phyloP scores from a whole-genome alignment of 1,284 basidiomycete genomes.

The Schizopora paradoxa region DNA sequence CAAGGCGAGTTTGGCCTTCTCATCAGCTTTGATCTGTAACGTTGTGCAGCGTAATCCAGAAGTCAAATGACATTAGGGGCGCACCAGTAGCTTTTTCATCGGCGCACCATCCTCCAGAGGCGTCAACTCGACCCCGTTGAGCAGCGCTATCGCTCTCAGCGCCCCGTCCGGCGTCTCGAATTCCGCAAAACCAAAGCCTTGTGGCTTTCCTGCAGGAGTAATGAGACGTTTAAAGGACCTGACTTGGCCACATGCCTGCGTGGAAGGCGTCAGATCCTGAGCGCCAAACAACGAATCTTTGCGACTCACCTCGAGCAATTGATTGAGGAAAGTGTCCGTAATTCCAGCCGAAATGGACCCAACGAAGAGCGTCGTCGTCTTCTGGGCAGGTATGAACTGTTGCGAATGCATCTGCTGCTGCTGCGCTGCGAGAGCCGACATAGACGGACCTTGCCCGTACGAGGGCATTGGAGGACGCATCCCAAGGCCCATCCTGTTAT shows the following conservation, averaged over 20 bases:
- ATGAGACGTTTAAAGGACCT: constrained; percentile 87
- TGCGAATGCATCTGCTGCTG: constrained; percentile 65
- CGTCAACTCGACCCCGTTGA: constrained; percentile 84
- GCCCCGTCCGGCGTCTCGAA: constrained; percentile 89
- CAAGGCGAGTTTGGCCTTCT: constrained; percentile 83
- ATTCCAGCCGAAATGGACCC: constrained; percentile 95
- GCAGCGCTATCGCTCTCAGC: constrained; percentile 69
- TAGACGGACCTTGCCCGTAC: constrained; percentile 82
- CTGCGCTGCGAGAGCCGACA: constrained; percentile 80
- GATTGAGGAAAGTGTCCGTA: constrained; percentile 72
- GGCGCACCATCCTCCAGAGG: constrained; percentile 80
- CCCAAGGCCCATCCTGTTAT: constrained; percentile 77
- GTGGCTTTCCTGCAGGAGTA: constrained; percentile 85
- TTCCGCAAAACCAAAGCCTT: constrained; percentile 93
- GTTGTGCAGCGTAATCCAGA: constrained; percentile 35
- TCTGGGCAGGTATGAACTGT: constrained; percentile 39
- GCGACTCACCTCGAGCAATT: constrained; percentile 66
- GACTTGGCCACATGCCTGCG: constrained; percentile 81
- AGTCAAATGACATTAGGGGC: constrained; percentile 30
- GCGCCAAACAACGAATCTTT: constrained; percentile 1
- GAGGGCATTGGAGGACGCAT: constrained; percentile 78
- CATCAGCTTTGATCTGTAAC: constrained; percentile 82
- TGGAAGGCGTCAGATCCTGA: neutral
- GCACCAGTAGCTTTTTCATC: constrained; percentile 81
- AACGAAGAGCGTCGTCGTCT: constrained; percentile 73